phyloP scores from a whole-genome alignment of 2,329 filamentous ascomycete species.

The Colletotrichum trifolii region DNA sequence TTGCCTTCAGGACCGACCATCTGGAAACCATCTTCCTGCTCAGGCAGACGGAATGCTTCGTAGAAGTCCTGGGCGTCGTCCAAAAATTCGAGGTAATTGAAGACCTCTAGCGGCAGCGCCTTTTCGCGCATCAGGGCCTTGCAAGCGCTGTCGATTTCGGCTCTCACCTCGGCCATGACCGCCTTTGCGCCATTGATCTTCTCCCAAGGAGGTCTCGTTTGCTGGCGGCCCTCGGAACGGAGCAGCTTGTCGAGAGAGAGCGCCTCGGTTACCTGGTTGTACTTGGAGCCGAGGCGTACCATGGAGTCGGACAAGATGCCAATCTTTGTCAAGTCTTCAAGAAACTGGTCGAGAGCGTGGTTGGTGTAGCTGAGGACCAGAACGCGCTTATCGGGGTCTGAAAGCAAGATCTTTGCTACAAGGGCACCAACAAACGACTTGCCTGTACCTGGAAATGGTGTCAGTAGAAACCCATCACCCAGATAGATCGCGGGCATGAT shows the following conservation, averaged over 20 bases:
- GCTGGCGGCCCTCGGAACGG: constrained; percentile 42
- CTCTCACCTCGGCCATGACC: constrained; percentile 44
- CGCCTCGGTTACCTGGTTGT: constrained; percentile 56
- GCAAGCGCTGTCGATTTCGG: constrained; percentile 43
- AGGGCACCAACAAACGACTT: constrained; percentile 80
- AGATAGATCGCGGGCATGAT: neutral
- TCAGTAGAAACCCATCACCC: neutral
- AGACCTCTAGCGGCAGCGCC: constrained; percentile 43
- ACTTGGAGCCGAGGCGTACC: constrained; percentile 73
- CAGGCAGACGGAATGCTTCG: constrained; percentile 66
- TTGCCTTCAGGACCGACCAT: constrained; percentile 59
- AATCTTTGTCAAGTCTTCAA: constrained; percentile 69
- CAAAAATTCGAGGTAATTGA: constrained; percentile 62
- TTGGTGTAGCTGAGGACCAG: constrained; percentile 77
- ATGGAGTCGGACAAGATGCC: constrained; percentile 63
- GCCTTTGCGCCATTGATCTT: constrained; percentile 55
- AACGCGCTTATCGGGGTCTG: constrained; percentile 61
- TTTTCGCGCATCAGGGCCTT: constrained; percentile 26
- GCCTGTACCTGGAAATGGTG: constrained; percentile 68
- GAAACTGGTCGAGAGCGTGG: constrained; percentile 73
- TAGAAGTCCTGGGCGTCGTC: constrained; percentile 62
- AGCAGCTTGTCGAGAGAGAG: constrained; percentile 59
- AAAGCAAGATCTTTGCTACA: constrained; percentile 65
- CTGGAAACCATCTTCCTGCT: constrained; percentile 55
- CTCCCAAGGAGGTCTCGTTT: constrained; percentile 47